Conservation (phyloP, 306 rosid species). For the Canavalia gladiata region DNA sequence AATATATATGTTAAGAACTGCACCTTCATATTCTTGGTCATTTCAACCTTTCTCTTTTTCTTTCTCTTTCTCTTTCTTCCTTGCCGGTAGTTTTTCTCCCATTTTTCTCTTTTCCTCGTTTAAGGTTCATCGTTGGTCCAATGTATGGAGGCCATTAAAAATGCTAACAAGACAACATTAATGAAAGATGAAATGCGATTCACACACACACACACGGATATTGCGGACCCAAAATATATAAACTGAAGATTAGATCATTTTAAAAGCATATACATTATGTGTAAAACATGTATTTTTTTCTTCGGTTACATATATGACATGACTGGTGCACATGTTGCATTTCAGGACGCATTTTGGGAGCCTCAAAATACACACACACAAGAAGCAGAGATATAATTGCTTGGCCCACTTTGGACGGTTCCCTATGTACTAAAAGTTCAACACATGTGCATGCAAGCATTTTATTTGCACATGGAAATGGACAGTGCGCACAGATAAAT, state of each 20-base stretch:
- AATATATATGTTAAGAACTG: too few species aligned
- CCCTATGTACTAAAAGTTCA: conserved; percentile 38
- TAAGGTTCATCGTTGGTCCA: neutral
- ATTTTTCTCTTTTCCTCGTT: neutral
- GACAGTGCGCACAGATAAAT: conserved; percentile 1
- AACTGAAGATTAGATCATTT: neutral
- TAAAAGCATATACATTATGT: neutral
- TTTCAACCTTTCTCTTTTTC: too few species aligned
- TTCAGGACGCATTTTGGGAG: conserved; percentile 14
- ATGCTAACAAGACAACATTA: neutral
- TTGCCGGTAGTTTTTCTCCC: neutral
- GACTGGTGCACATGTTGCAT: conserved; percentile 8
- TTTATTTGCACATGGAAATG: conserved; percentile 39
- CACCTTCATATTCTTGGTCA: too few species aligned
- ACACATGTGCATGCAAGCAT: conserved; percentile 38
- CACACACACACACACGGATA: neutral
- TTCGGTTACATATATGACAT: neutral
- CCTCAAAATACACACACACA: conserved; percentile 16
- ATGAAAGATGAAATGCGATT: neutral
- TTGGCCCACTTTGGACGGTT: conserved; percentile 44
- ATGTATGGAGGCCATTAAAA: neutral
- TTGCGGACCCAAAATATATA: neutral
- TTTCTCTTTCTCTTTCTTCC: neutral
- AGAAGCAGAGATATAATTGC: conserved; percentile 32
- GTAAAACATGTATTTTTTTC: too few species aligned